Conservation (phyloP, 805 yeast genomes). For the Pichia nanzhaoensis region DNA sequence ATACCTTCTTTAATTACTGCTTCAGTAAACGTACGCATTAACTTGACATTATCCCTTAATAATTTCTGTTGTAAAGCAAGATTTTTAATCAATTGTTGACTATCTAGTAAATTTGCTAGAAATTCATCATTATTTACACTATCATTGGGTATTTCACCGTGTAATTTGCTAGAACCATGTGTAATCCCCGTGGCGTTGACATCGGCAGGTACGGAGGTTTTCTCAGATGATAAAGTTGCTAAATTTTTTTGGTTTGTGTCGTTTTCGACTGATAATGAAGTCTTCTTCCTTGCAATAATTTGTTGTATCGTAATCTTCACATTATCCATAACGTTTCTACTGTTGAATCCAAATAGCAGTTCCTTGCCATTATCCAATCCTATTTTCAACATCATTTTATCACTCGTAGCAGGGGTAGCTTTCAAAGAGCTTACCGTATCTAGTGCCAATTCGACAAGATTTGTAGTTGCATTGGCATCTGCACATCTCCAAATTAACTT, state of each 20-base stretch:
- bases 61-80: conserved; percentile 73
- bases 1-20: conserved; percentile 75
- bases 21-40: conserved; percentile 76
- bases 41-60: conserved; percentile 56
- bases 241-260: too few relatives aligned
- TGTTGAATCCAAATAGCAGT: conserved; percentile 56
- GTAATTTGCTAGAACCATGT: too few relatives aligned
- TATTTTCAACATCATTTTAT: conserved; percentile 60
- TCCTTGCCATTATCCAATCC: conserved; percentile 26
- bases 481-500: conserved; percentile 53
- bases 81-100: conserved; percentile 57
- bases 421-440: conserved; percentile 46
- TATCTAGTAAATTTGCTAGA: conserved; percentile 39
- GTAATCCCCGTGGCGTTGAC: too few relatives aligned
- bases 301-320: conserved; percentile 63
- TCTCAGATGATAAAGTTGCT: too few relatives aligned
- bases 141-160: conserved; percentile 7
- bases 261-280: conserved; percentile 31
- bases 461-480: conserved; percentile 35
- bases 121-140: conserved; percentile 24
- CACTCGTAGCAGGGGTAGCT: conserved; percentile 62
- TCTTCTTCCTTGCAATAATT: conserved; percentile 58
- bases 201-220: not conserved
- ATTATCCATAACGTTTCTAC: conserved; percentile 68
- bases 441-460: conserved; percentile 35